These are phyloP conservation scores for Lathyrus aphaca DNA, from an alignment of 306 rosid species.

Conservation along the genomic window DNA sequence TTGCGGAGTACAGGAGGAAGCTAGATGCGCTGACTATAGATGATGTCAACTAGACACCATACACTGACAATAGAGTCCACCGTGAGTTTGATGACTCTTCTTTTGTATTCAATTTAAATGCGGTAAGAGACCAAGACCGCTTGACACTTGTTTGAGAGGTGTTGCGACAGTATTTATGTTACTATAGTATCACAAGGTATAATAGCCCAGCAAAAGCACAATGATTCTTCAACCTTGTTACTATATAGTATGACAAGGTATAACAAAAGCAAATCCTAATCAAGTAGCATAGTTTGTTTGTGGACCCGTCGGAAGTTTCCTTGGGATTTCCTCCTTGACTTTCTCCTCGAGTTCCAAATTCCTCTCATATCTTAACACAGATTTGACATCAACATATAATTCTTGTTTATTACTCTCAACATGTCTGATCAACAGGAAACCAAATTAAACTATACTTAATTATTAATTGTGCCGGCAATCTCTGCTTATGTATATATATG, in stretches of 20 bases:
- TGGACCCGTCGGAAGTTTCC: conserved; percentile 34
- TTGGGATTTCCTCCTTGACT: conserved; percentile 43
- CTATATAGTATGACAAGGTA: background rate
- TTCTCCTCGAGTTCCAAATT: conserved; percentile 52
- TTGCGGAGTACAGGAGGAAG: too few relatives aligned
- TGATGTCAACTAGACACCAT: too few relatives aligned
- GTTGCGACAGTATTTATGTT: too few relatives aligned
- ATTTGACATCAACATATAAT: conserved; percentile 38
- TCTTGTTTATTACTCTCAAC: conserved; percentile 36
- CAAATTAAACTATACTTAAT: conserved; percentile 38
- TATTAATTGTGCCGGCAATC: conserved; percentile 48
- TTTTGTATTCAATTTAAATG: too few relatives aligned
- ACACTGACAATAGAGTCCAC: too few relatives aligned
- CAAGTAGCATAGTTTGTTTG: conserved; percentile 12
- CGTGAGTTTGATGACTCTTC: too few relatives aligned
- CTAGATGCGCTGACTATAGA: too few relatives aligned
- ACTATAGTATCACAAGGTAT: too few relatives aligned
- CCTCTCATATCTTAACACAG: conserved; percentile 34
- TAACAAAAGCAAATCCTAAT: background rate
- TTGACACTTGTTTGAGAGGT: too few relatives aligned
- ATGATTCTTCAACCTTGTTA: background rate
- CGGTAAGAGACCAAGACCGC: too few relatives aligned
- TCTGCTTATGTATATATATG: conserved; percentile 39
- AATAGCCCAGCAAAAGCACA: too few relatives aligned
- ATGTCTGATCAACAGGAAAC: conserved; percentile 50